A percentile compares a stretch with the other conserved stretches of the same genome.
Evolutionary conservation across 2,329 filamentous ascomycete species (phyloP).

Genomic region (Geosmithia flava): DNA sequence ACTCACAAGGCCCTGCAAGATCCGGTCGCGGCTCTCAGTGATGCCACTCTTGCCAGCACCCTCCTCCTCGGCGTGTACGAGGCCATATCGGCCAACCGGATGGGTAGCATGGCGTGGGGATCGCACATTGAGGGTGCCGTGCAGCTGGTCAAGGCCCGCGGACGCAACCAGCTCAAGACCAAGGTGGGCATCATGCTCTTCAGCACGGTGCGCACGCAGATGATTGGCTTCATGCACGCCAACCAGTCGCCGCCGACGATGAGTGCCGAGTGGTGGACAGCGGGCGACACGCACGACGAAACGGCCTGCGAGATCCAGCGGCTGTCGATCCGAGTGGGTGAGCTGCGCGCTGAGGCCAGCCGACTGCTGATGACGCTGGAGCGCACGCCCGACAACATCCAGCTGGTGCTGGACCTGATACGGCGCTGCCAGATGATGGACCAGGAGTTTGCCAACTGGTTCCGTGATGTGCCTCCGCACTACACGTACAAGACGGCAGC

Average conservation of each 20-base stretch:
- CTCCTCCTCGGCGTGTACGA: conserved; percentile 49
- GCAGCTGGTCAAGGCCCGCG: conserved; percentile 44
- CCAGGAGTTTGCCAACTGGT: conserved; percentile 38
- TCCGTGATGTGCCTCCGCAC: conserved; percentile 31
- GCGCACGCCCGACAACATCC: conserved; percentile 35
- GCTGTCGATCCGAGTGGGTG: conserved; percentile 39
- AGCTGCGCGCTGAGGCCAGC: conserved; percentile 42
- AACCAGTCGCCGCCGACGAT: conserved; percentile 38
- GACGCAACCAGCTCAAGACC: conserved; percentile 40
- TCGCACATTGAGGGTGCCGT: conserved; percentile 54
- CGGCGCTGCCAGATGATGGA: conserved; percentile 39
- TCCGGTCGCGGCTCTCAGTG: conserved; percentile 33
- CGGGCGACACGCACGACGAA: conserved; percentile 35
- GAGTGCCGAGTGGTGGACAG: conserved; percentile 48
- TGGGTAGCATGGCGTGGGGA: conserved; percentile 46
- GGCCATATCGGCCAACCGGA: conserved; percentile 41
- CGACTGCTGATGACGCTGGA: conserved; percentile 30
- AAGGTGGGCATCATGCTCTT: conserved; percentile 43
- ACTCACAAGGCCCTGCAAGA: conserved; percentile 41
- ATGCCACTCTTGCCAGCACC: conserved; percentile 46
- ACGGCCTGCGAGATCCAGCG: conserved; percentile 34
- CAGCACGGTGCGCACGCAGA: conserved; percentile 46
- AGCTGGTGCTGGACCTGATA: conserved; percentile 38
- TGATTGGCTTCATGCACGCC: conserved; percentile 43
- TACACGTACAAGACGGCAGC: conserved; percentile 40